Evolutionary conservation across 805 yeast species (phyloP), one percentile per base, ranked within the genome.

Genomic region (Isabelozyma gotoi): DNA sequence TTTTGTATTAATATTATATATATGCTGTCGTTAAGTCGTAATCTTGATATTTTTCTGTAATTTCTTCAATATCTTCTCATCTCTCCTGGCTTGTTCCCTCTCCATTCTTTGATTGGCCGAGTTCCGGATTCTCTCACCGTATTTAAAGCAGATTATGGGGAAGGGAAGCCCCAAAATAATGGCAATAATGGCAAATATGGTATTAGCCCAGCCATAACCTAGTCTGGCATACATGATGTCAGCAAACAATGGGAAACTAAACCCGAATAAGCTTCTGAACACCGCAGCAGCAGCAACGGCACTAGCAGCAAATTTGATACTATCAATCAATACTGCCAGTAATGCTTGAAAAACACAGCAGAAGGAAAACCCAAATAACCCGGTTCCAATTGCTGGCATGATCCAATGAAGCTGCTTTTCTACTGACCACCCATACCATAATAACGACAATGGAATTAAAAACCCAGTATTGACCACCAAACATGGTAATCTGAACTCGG

Each of bases 251-350:
- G 74, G 74, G 52, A 69, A 67, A 36, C 55, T 49, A 42, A 68
- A 68, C 10, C 73, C 74, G 50, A 68, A 65, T 14, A 63, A 48
- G 16, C 67, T 65, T 39, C 74, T 53, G 50, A 68, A 68, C 21
- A 69, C 55, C n/a, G 73, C 71, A 3, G 71, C 71, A 2, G 74
- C 73, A 2, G 74, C 73, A 4, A 69, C 63, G 12, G 72, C 60
- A 29, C 65, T 57, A 10, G 74, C 73, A 16, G 71, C 68, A 39
- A 61, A 67, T 37, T 63, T 50, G 6, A 45, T 41, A 29, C 18
- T 67, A 43, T 69, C 73, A 42, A 68, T 68, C 42, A 68, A 53
- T 46, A 68, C 67, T 38, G 60, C 60, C 46, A 67, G 74, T 33
- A 63, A 60, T 1, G 66, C 51, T 47, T 67, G 73, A 50, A 68